Evolutionary conservation across 495 filamentous ascomycete species (phyloP).

Genomic region (Neurospora hispaniola): DNA sequence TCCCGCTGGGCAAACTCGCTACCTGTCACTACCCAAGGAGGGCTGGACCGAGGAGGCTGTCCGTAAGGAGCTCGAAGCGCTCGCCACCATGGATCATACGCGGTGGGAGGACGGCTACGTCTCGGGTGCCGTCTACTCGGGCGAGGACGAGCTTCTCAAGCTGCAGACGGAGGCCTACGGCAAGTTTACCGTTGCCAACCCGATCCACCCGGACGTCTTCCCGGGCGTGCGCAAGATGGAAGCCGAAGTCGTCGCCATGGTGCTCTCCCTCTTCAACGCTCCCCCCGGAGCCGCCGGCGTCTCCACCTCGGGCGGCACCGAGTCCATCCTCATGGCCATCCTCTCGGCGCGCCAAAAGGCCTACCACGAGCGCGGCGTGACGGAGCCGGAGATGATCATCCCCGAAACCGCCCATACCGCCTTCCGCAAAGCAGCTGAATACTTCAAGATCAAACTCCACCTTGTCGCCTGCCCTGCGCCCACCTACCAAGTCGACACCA

Average conservation of each 20-base stretch:
- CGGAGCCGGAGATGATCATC: constrained; percentile 95
- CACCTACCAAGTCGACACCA: constrained; percentile 68
- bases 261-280: constrained; percentile 84
- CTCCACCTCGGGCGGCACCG: constrained; percentile 86
- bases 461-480: constrained; percentile 82
- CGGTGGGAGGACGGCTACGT: constrained; percentile 94
- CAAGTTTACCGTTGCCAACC: constrained; percentile 91
- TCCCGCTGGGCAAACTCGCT: constrained; percentile 59
- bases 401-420: constrained; percentile 91
- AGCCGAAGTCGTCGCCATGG: constrained; percentile 96
- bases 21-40: constrained; percentile 70
- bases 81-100: constrained; percentile 83
- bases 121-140: constrained; percentile 93
- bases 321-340: constrained; percentile 93
- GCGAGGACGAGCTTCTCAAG: constrained; percentile 70
- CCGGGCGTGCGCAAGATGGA: constrained; percentile 99
- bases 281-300: constrained; percentile 75
- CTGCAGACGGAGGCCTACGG: constrained; percentile 88
- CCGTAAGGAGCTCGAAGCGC: constrained; percentile 63
- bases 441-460: constrained; percentile 93
- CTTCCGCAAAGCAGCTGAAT: constrained; percentile 87
- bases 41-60: constrained; percentile 76
- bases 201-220: constrained; percentile 98
- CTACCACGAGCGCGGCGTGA: constrained; percentile 70
- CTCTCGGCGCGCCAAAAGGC: constrained; percentile 83